Percentiles rank a stretch among this genome's conserved stretches.
phyloP scores from a whole-genome alignment of 768 basidiomycete species.

The Leucocoprinus birnbaumii region DNA sequence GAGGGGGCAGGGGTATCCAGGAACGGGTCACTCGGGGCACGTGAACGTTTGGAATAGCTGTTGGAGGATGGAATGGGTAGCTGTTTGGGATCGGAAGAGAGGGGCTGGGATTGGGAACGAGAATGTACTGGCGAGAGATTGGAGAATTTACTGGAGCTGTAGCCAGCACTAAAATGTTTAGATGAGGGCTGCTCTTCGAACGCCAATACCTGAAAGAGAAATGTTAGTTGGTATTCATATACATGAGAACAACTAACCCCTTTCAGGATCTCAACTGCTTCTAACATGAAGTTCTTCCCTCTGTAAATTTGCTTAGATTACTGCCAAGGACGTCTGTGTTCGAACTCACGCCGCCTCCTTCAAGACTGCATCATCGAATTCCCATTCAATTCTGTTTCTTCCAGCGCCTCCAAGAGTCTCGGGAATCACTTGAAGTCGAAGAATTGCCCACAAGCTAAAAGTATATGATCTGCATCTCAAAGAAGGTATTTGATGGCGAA shows the following conservation, averaged over 20 bases:
- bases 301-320: constrained; percentile 38
- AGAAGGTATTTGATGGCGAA: constrained; percentile 7
- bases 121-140: constrained; percentile 42
- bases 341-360: constrained; percentile 86
- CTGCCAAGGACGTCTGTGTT: constrained; percentile 13
- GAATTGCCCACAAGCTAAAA: constrained; percentile 63
- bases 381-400: constrained; percentile 73
- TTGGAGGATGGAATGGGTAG: constrained; percentile 31
- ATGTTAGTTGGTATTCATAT: constrained; percentile 12
- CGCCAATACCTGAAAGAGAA: constrained; percentile 43
- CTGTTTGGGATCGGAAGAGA: constrained; percentile 39
- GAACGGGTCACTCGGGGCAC: constrained; percentile 80
- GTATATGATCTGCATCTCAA: constrained; percentile 5
- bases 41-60: constrained; percentile 56
- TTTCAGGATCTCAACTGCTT: constrained; percentile 87
- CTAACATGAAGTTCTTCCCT: constrained; percentile 92
- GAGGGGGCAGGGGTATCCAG: constrained; percentile 63
- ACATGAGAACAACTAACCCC: constrained; percentile 56
- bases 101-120: constrained; percentile 55
- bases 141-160: constrained; percentile 30
- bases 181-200: constrained; percentile 67
- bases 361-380: constrained; percentile 92
- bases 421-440: constrained; percentile 81
- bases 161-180: constrained; percentile 29
- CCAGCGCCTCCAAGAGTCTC: constrained; percentile 82